phyloP scores from a whole-genome alignment of 371 early-diverging fungal species.

The Apophysomyces ossiformis region DNA sequence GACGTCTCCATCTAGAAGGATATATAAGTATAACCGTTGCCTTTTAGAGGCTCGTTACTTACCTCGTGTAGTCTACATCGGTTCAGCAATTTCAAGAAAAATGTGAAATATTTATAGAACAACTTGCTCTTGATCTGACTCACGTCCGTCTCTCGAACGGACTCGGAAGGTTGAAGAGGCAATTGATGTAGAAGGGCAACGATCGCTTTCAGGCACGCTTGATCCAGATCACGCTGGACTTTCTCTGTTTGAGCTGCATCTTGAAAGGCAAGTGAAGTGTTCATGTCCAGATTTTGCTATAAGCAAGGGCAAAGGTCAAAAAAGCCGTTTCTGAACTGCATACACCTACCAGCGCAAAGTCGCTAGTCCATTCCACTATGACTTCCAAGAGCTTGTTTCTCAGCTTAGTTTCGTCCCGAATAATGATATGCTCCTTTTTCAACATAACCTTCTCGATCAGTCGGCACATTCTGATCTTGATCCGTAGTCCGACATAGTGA shows the following conservation, averaged over 20 bases:
- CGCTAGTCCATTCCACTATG: constrained; percentile 86
- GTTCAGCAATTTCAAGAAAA: constrained; percentile 85
- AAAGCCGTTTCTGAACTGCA: constrained; percentile 1
- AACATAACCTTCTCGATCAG: constrained; percentile 77
- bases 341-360: constrained; percentile 43
- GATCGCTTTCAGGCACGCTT: constrained; percentile 82
- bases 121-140: constrained; percentile 69
- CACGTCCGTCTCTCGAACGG: constrained; percentile 59
- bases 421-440: constrained; percentile 76
- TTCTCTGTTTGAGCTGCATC: constrained; percentile 46
- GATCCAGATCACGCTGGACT: constrained; percentile 78
- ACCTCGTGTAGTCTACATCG: constrained; percentile 73
- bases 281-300: neutral
- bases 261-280: constrained; percentile 5
- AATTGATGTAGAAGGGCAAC: constrained; percentile 76
- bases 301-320: neutral
- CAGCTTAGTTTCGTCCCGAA: constrained; percentile 82
- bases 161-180: constrained; percentile 77
- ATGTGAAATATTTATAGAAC: constrained; percentile 84
- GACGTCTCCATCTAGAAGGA: constrained; percentile 2
- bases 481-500: constrained; percentile 64
- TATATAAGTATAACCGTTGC: neutral
- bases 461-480: constrained; percentile 85
- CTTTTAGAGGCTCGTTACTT: neutral
- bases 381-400: constrained; percentile 80